These are phyloP conservation scores for Luffa aegyptiaca DNA, from an alignment of 306 rosid species.

Conservation along the genomic window DNA sequence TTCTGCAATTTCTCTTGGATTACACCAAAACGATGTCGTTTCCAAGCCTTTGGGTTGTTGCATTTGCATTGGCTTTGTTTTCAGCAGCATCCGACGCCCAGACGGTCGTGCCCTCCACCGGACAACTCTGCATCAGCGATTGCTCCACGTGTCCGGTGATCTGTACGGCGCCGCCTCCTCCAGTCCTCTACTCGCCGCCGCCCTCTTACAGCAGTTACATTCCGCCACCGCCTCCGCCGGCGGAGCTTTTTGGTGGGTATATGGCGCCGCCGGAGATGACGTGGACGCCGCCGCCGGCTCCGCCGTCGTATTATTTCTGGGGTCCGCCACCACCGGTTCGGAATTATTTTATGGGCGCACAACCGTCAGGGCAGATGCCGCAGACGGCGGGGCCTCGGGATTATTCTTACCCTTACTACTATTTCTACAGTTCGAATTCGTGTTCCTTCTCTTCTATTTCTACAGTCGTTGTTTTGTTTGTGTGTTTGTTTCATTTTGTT, in stretches of 20 bases:
- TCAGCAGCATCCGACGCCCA: conserved; percentile 24
- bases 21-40: conserved; percentile 8
- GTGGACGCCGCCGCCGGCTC: conserved; percentile 14
- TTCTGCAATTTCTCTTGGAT: conserved; percentile 12
- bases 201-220: conserved; percentile 4
- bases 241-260: neutral
- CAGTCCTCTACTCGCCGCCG: conserved; percentile 29
- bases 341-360: conserved; percentile 18
- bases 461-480: neutral
- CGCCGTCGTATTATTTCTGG: conserved; percentile 22
- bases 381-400: conserved; percentile 37
- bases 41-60: conserved; percentile 18
- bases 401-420: conserved; percentile 50
- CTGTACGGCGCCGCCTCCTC: conserved; percentile 56
- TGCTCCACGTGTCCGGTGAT: conserved; percentile 68
- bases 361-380: conserved; percentile 32
- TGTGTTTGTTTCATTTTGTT: conserved; percentile 21
- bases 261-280: neutral
- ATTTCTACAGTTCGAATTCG: conserved; percentile 38
- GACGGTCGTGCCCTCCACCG: conserved; percentile 19
- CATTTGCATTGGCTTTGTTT: conserved; percentile 22
- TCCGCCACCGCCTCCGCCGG: neutral
- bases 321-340: conserved; percentile 41
- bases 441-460: conserved; percentile 25
- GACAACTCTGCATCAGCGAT: conserved; percentile 52